phyloP scores from a whole-genome alignment of 129 eudicot genomes.

The Centaurea solstitialis region DNA sequence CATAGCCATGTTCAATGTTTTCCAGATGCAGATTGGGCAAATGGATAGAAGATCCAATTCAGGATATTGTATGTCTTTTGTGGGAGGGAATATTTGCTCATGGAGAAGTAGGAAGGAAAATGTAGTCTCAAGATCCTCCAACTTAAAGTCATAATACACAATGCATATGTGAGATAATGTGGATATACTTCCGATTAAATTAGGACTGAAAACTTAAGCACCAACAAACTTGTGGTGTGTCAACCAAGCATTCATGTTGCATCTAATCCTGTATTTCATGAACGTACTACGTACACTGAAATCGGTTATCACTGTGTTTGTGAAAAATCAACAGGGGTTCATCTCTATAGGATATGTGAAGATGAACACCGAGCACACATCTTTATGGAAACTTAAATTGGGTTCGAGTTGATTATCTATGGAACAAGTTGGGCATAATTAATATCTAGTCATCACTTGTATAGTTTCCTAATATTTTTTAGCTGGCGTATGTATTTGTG shows the following conservation, averaged over 20 bases:
- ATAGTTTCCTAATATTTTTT: no score
- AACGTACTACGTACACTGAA: not conserved
- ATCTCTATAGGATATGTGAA: not conserved
- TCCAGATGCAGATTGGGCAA: not conserved
- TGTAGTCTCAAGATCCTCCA: not conserved
- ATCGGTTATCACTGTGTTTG: not conserved
- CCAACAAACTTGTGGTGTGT: not conserved
- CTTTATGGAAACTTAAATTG: not conserved
- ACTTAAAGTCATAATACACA: no score
- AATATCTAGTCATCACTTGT: no score
- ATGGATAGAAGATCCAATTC: not conserved
- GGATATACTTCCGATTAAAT: not conserved
- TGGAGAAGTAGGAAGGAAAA: not conserved
- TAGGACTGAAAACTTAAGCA: not conserved
- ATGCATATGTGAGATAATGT: not conserved
- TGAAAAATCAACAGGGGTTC: not conserved
- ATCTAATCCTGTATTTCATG: not conserved
- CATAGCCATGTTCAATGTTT: not conserved
- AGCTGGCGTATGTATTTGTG: not conserved
- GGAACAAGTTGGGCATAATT: not conserved
- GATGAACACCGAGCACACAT: not conserved
- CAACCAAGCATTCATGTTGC: no score
- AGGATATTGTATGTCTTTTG: not conserved
- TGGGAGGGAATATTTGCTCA: not conserved
- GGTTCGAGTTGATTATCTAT: not conserved